Base-by-base conservation (phyloP, 139 green algal species). In the Tetradesmus obliquus region DNA sequence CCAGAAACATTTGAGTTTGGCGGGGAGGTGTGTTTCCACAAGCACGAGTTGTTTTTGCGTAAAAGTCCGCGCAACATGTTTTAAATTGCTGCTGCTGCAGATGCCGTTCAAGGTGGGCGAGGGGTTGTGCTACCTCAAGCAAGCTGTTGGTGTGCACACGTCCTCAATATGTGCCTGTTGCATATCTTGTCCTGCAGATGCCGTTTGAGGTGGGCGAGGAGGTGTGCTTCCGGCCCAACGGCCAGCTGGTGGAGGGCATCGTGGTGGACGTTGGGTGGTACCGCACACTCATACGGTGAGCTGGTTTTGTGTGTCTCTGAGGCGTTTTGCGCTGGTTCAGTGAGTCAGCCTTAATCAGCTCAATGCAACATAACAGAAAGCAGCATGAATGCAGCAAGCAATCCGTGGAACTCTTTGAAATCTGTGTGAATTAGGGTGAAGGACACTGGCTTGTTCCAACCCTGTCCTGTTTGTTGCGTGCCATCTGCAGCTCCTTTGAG, bases 261-360 rank as follows among this genome's bases (percentile, higher is more conserved):
- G 97, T 99, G 80, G 69, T 98, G 22, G 97, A 99, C 86, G 97
- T 99, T 12, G 97, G 97, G 7, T 99, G 97, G 97, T 99, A 99
- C 95, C 93, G 97, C 60, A 98, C 97, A 53, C 96, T 93, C 88
- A 86, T 90, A 9, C 32, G 82, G 79, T 83, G 32, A 83, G 79
- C 7, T 82, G 19, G 17, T 76, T 76, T 15, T 76, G 66, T 76
- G 66, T 4, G 66, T 19, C 22, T 17, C 5, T 81, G 72, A 53
- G 12, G 32, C 32, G 32, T 45, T 45, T 45, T 45, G 32, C 32
- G 32, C 32, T 45, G 32, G 32, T 45, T 45, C 32, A 0, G 32
- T 45, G 32, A 45, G 32, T 45, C 32, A 45, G 32, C 32, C 32
- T 45, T 0, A 45, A 45, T 45, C 32, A 45, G 32, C 32, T 45